Percentiles rank a stretch among this genome's conserved stretches.
Conservation (phyloP, 78 protist genomes). For the Dictyostelium purpureum region DNA sequence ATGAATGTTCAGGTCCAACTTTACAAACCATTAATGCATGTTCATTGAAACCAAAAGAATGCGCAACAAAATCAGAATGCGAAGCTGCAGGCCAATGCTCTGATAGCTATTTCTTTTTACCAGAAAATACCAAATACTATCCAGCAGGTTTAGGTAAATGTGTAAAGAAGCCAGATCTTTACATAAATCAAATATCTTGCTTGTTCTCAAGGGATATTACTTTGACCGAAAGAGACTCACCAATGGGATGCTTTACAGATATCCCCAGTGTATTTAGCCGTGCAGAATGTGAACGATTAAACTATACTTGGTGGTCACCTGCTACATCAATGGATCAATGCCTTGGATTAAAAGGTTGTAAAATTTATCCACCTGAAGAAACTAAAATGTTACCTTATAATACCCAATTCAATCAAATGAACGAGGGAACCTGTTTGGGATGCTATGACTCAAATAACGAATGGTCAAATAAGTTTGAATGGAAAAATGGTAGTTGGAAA, state of each 20-base stretch:
- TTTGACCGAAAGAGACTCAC: conserved; percentile 1
- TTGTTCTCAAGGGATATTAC: background rate
- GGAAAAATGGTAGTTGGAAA: conserved; percentile 17
- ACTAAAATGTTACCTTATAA: background rate
- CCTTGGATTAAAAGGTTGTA: background rate
- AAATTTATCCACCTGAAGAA: background rate
- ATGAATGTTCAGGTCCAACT: background rate
- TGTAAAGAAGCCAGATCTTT: background rate
- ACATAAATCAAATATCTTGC: background rate
- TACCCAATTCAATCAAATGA: conserved; percentile 9
- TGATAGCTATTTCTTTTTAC: conserved; percentile 19
- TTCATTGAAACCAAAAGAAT: background rate
- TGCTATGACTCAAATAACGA: background rate
- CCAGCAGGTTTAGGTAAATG: background rate
- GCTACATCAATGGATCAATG: background rate
- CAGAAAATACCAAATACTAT: background rate
- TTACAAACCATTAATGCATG: background rate
- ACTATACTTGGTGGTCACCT: conserved; percentile 24
- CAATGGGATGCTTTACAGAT: conserved; percentile 17
- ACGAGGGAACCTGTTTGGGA: background rate
- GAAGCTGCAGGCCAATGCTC: conserved; percentile 21
- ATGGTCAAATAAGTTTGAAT: conserved; percentile 23
- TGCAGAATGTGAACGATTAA: background rate
- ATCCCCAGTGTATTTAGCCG: background rate
- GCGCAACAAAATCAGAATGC: conserved; percentile 13